Percentiles rank a stretch among this genome's conserved stretches.
Conservation (phyloP, 164 flowering plant genomes). For the Aristolochia fimbriata region DNA sequence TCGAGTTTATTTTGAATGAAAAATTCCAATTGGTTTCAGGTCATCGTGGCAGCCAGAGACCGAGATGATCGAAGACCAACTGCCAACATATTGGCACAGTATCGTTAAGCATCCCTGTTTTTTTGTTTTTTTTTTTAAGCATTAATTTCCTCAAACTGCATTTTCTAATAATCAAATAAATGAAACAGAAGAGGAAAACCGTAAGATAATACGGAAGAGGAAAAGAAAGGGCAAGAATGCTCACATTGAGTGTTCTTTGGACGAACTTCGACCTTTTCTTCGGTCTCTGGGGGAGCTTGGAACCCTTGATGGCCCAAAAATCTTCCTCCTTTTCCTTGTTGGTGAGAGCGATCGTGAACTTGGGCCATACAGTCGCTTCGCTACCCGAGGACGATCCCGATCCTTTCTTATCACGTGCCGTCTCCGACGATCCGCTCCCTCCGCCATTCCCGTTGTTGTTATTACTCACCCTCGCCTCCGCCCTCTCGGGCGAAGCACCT, state of each 20-base stretch:
- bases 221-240: conserved; percentile 5
- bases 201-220: background rate
- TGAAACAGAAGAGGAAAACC: background rate
- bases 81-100: no score
- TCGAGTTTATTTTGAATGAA: no score
- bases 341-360: conserved; percentile 67
- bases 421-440: conserved; percentile 40
- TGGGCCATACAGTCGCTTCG: conserved; percentile 66
- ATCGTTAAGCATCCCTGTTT: no score
- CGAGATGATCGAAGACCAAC: no score
- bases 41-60: no score
- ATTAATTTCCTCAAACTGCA: no score
- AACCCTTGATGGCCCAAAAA: conserved; percentile 81
- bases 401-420: conserved; percentile 46
- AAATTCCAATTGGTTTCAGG: no score
- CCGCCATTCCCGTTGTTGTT: conserved; percentile 7
- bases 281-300: conserved; percentile 88
- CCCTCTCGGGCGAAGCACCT: conserved; percentile 19
- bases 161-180: background rate
- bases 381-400: conserved; percentile 58
- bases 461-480: conserved; percentile 4
- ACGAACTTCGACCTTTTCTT: conserved; percentile 82
- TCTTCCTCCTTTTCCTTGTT: conserved; percentile 95
- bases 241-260: conserved; percentile 84
- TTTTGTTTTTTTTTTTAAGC: no score